phyloP scores from a whole-genome alignment of 768 basidiomycete genomes.

The Lactifluus volemus region DNA sequence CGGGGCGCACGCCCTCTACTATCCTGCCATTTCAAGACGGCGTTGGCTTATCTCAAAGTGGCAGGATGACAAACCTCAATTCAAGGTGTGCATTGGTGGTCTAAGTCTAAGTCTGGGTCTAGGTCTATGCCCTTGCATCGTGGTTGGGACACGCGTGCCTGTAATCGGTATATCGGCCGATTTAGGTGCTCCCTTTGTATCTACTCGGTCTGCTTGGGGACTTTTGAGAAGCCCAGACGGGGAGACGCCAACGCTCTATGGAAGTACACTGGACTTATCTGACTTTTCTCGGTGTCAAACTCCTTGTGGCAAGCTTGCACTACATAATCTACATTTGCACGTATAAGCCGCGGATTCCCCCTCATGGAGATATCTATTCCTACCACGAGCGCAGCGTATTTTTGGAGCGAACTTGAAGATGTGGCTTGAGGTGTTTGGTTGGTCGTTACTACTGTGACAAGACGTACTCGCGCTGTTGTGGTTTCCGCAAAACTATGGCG shows the following conservation, averaged over 20 bases:
- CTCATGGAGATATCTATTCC: neutral
- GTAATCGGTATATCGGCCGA: neutral
- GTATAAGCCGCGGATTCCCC: neutral
- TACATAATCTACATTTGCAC: neutral
- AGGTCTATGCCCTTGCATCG: neutral
- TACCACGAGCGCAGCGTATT: neutral
- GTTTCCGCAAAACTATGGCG: neutral
- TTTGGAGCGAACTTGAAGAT: neutral
- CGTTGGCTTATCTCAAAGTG: neutral
- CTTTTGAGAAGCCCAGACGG: neutral
- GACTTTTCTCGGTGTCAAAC: neutral
- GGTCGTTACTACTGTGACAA: neutral
- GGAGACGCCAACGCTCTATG: too few species aligned
- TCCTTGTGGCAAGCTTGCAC: neutral
- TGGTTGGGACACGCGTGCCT: neutral
- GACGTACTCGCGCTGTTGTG: neutral
- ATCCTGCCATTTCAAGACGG: neutral
- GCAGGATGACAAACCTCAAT: neutral
- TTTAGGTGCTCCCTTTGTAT: neutral
- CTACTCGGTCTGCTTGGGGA: neutral
- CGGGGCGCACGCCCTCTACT: neutral
- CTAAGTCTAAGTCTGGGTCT: neutral
- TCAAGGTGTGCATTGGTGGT: neutral
- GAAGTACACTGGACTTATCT: neutral
- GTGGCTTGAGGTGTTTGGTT: neutral